Base-by-base conservation (phyloP, 2,329 filamentous ascomycete genomes). In the Acephala macrosclerotiorum region DNA sequence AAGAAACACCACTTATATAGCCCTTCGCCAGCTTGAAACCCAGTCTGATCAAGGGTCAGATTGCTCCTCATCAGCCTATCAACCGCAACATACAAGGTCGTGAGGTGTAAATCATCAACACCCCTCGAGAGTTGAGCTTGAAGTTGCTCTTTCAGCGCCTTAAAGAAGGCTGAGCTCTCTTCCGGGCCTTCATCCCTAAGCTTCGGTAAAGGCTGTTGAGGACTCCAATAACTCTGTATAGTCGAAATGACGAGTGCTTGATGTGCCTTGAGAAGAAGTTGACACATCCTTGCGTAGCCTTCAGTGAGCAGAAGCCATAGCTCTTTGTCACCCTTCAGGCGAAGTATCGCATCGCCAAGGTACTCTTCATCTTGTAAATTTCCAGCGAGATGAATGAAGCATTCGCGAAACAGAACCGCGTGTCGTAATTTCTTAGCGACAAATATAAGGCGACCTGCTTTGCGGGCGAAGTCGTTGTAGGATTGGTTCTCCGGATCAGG, bases 361-460 rank as follows among this genome's bases (percentile, higher is more conserved):
- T 42, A 42, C 12, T 42, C 38, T 42, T 42, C 38, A 42, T 42
- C 38, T 42, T 42, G 38, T 12, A 42, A 12, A 42, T 42, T 42
- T 42, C 38, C 38, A 42, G 38, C 60, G 25, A 36, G 22, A 16
- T 63, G 40, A 1, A 66, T 26, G 2, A 66, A 22, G 9, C 53
- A 63, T 22, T 66, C 64, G 12, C 60, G 55, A 45, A 66, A 66
- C 2, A 66, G 53, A 2, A 55, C 22, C 26, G 60, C 26, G 35
- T 63, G 59, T 6, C 47, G 59, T 1, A 66, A n/a, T 47, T 47
- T 47, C 14, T 42, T 51, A 4, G 64, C 64, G 11, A 61, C 14
- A 25, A 26, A 61, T 7, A 35, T 55, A n/a, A 22, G 49, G 5
- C 38, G 38, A 12, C 38, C 38, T 42, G 38, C 38, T 42, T 42